Conservation (phyloP, 139 green algal genomes). For the Parachlorella kessleri region DNA sequence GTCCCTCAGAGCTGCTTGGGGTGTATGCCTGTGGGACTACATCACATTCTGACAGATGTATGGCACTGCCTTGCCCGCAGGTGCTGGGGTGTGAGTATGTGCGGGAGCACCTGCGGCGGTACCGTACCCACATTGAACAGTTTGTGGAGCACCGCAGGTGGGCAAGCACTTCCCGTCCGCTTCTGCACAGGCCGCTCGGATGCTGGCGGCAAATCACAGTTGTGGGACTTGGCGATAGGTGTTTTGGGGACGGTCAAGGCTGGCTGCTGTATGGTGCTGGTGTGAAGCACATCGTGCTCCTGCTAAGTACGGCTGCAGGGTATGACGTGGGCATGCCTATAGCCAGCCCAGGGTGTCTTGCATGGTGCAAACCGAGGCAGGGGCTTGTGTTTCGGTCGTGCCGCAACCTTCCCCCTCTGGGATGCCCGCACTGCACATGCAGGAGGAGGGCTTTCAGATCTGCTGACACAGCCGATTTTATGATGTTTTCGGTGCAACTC, state of each 20-base stretch:
- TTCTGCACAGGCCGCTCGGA: not conserved
- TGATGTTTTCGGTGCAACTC: too few species aligned
- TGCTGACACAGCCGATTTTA: too few species aligned
- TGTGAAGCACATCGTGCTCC: not conserved
- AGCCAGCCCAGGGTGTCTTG: not conserved
- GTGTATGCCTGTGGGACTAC: not conserved
- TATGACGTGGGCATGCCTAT: too few species aligned
- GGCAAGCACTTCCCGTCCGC: not conserved
- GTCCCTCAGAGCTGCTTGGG: not conserved
- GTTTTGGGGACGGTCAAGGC: not conserved
- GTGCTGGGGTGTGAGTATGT: constrained; percentile 8
- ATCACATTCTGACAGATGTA: not conserved
- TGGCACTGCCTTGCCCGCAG: not conserved
- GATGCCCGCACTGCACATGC: not conserved
- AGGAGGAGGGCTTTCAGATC: not conserved
- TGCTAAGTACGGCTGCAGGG: too few species aligned
- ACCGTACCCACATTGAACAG: not conserved
- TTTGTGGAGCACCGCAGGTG: constrained; percentile 11
- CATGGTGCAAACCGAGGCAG: not conserved
- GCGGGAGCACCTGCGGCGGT: constrained; percentile 13
- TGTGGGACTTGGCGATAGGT: not conserved
- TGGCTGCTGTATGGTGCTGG: not conserved
- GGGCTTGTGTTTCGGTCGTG: not conserved
- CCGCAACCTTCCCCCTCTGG: not conserved
- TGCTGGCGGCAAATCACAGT: not conserved